phyloP scores from a whole-genome alignment of 305 asterid species.

The Stenogyne calaminthoides region DNA sequence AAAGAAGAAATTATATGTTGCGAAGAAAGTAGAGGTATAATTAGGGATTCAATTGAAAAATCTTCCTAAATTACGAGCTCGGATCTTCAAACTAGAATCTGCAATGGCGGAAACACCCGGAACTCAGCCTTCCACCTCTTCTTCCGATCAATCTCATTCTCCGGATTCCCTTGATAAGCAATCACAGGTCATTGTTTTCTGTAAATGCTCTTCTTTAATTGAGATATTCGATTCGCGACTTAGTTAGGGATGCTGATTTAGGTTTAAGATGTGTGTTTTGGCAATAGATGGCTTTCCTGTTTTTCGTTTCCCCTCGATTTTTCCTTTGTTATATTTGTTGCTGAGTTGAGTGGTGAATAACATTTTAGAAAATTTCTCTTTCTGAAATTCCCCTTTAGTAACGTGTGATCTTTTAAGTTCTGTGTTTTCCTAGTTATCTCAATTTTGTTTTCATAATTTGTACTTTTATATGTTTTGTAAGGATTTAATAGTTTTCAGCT shows the following conservation, averaged over 20 bases:
- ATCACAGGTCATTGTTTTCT: conserved; percentile 37
- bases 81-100: conserved; percentile 29
- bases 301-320: not conserved
- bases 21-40: not conserved
- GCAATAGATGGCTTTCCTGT: not conserved
- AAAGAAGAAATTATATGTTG: not conserved
- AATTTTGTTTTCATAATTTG: not conserved
- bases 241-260: not conserved
- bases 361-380: not conserved
- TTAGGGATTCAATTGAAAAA: conserved; percentile 20
- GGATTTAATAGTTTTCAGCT: conserved; percentile 19
- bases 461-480: not conserved
- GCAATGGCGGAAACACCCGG: conserved; percentile 59
- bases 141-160: conserved; percentile 44
- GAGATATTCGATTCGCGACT: not conserved
- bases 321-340: not conserved
- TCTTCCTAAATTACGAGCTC: not conserved
- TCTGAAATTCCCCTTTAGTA: not conserved
- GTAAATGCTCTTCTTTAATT: not conserved
- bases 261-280: conserved; percentile 19
- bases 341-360: conserved; percentile 5
- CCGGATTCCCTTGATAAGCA: conserved; percentile 35
- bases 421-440: not conserved
- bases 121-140: conserved; percentile 44
- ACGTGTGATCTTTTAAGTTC: not conserved